Conservation (phyloP, 345 rosid genomes). For the Lepidium didymum region DNA sequence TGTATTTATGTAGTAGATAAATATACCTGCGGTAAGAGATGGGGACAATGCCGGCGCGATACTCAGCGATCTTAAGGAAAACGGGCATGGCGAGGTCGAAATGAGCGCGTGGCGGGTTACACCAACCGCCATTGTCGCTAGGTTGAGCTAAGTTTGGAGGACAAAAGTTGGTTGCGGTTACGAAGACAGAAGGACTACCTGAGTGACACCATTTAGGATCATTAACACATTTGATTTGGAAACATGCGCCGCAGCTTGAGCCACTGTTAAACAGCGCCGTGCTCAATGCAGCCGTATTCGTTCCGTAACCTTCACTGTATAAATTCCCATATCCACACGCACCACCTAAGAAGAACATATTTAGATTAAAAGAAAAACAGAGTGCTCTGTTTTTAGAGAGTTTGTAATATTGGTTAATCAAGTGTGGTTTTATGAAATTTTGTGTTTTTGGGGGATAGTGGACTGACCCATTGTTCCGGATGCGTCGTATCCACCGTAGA, state of each 20-base stretch:
- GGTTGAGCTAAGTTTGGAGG: conserved; percentile 46
- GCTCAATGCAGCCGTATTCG: conserved; percentile 74
- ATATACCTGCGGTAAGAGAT: conserved; percentile 35
- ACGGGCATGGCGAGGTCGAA: conserved; percentile 37
- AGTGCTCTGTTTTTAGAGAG: conserved; percentile 14
- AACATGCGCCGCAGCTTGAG: conserved; percentile 58
- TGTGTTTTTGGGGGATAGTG: not conserved
- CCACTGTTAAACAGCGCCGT: conserved; percentile 68
- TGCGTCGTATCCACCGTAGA: conserved; percentile 85
- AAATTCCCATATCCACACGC: conserved; percentile 73
- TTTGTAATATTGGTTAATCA: not conserved
- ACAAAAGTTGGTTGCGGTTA: conserved; percentile 71
- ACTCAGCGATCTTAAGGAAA: conserved; percentile 44
- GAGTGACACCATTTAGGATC: conserved; percentile 67
- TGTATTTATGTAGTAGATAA: not conserved
- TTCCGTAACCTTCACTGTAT: conserved; percentile 72
- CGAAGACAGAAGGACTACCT: conserved; percentile 53
- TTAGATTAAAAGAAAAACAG: not conserved
- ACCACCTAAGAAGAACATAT: conserved; percentile 32
- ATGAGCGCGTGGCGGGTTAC: conserved; percentile 67
- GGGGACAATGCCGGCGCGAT: conserved; percentile 72
- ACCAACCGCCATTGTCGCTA: conserved; percentile 79
- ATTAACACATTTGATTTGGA: conserved; percentile 56
- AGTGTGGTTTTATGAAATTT: not conserved
- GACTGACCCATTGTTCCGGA: conserved; percentile 82